Conservation (phyloP, 148 eudicot genomes). For the Dysphania ambrosioides region DNA sequence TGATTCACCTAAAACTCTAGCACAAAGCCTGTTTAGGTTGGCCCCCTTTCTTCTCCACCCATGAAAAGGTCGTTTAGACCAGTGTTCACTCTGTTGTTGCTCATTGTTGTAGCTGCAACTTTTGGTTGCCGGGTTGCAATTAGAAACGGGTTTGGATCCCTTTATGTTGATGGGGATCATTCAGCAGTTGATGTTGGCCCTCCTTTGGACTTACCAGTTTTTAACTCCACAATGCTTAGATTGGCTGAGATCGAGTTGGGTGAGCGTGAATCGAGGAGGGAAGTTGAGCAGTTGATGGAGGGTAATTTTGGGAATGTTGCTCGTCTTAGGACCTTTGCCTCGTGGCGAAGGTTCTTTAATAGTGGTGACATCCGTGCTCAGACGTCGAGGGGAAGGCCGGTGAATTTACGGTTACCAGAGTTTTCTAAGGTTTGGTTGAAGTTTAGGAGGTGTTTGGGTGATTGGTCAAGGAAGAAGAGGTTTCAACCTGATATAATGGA, state of each 20-base stretch:
- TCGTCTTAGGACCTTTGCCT: conserved; percentile 40
- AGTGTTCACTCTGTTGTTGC: conserved; percentile 39
- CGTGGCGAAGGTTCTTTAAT: conserved; percentile 37
- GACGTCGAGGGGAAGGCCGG: conserved; percentile 35
- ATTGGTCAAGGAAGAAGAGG: conserved; percentile 55
- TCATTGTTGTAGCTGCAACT: conserved; percentile 47
- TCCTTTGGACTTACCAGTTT: conserved; percentile 31
- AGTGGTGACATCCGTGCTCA: conserved; percentile 29
- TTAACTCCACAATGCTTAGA: conserved; percentile 56
- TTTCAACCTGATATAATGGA: conserved; percentile 43
- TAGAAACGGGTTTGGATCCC: conserved; percentile 34
- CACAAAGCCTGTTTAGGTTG: conserved; percentile 23
- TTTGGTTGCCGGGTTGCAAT: conserved; percentile 42
- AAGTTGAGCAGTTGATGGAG: conserved; percentile 50
- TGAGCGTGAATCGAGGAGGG: conserved; percentile 39
- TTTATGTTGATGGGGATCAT: conserved; percentile 15
- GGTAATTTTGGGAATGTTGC: conserved; percentile 36
- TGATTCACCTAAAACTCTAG: conserved; percentile 32
- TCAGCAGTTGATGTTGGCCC: conserved; percentile 7
- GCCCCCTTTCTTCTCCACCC: conserved; percentile 23
- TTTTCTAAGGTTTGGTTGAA: conserved; percentile 35
- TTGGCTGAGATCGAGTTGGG: conserved; percentile 52
- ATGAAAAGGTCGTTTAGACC: conserved; percentile 60
- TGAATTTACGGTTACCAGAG: conserved; percentile 40
- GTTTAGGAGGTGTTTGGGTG: conserved; percentile 41